These are phyloP conservation scores for Phytopythium delawarense DNA, from an alignment of 352 stramenopile genomes.

Conservation along the genomic window DNA sequence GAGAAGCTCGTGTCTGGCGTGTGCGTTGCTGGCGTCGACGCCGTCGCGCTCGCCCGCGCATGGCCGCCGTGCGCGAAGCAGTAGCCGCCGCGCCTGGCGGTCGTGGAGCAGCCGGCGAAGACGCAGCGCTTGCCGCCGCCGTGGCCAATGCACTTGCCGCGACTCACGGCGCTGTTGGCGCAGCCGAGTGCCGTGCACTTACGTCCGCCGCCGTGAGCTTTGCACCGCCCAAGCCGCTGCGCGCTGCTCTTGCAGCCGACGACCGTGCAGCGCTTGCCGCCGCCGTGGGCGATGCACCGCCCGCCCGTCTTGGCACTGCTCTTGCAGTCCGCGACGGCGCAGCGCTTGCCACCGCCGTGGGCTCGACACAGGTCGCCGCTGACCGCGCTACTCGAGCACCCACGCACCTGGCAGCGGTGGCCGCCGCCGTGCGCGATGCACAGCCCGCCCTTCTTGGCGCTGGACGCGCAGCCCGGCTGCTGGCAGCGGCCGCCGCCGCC, in stretches of 20 bases:
- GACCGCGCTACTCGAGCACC: conserved; percentile 76
- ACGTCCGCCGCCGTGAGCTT: conserved; percentile 78
- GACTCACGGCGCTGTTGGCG: conserved; percentile 75
- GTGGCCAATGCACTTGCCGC: conserved; percentile 80
- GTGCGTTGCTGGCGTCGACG: neutral
- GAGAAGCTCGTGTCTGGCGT: neutral
- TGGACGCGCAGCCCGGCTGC: conserved; percentile 64
- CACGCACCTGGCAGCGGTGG: conserved; percentile 66
- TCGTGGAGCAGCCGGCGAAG: conserved; percentile 68
- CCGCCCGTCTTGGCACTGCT: conserved; percentile 83
- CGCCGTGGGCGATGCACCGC: conserved; percentile 77
- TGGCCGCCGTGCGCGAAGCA: conserved; percentile 81
- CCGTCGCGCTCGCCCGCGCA: neutral
- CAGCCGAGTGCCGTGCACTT: conserved; percentile 66
- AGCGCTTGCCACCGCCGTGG: conserved; percentile 76
- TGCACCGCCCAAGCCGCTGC: conserved; percentile 79
- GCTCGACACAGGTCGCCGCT: conserved; percentile 76
- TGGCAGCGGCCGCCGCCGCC: conserved; percentile 77
- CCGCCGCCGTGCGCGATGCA: conserved; percentile 84
- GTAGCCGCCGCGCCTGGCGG: conserved; percentile 70
- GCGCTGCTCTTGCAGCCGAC: conserved; percentile 68
- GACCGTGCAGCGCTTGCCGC: conserved; percentile 77
- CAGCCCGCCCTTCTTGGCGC: conserved; percentile 81
- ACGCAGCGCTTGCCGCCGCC: conserved; percentile 79
- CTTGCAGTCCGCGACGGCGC: conserved; percentile 63